phyloP scores from a whole-genome alignment of 306 rosid species.

The Alnus glutinosa region DNA sequence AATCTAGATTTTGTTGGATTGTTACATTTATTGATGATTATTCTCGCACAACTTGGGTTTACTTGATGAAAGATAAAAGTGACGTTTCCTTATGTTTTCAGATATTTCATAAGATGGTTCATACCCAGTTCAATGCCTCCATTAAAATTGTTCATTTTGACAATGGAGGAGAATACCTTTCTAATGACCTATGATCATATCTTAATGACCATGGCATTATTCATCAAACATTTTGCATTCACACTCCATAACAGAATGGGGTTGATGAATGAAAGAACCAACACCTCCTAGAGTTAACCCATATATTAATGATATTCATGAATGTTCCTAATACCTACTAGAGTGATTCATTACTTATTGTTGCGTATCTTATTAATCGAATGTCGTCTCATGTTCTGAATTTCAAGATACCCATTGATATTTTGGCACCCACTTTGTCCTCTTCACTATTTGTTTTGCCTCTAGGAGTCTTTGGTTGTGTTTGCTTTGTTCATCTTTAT shows the following conservation, averaged over 20 bases:
- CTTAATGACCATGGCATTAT: background rate
- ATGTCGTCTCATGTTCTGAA: too few species aligned
- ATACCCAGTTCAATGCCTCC: too few species aligned
- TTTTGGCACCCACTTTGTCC: too few species aligned
- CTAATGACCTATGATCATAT: background rate
- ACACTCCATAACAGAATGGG: background rate
- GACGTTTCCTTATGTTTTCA: background rate
- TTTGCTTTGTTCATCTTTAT: too few species aligned
- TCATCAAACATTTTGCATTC: slow-evolving; percentile 7
- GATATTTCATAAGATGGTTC: background rate
- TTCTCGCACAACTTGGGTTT: background rate
- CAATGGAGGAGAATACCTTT: background rate
- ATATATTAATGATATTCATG: too few species aligned
- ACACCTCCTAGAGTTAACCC: background rate
- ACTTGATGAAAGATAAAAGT: background rate
- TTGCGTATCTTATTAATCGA: too few species aligned
- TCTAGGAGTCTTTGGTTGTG: too few species aligned
- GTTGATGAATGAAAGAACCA: background rate
- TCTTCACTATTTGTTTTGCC: too few species aligned
- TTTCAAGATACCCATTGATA: too few species aligned
- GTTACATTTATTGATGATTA: slow-evolving; percentile 6
- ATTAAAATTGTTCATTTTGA: background rate
- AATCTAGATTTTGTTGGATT: background rate
- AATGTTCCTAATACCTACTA: too few species aligned
- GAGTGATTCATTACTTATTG: too few species aligned